Evolutionary conservation across 108 stramenopile species (phyloP), one percentile per base, ranked within the genome.

Genomic region (Nitzschia inconspicua): DNA sequence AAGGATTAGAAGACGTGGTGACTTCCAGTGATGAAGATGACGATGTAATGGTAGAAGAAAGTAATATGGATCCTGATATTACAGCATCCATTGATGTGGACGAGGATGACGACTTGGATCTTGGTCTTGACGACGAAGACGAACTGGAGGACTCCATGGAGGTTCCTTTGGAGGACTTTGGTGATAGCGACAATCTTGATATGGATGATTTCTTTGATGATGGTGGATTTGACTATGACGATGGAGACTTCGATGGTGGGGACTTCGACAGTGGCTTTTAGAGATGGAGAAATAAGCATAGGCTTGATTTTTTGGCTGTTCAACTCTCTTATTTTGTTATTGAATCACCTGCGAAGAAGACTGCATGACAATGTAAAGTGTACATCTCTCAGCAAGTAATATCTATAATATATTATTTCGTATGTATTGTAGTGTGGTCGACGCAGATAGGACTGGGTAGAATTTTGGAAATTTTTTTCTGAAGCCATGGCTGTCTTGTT

Each of bases 201-300:
- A 60, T 47, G 10, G 77, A 78, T 29, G 55, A 72, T 40, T 62
- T 72, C 27, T 78, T 78, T 48, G 77, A 72, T 64, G 77, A 72
- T 28, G 79, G 79, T 46, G 79, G 73, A 23, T 75, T 75, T 65
- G 79, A 75, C 43, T 80, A 54, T 36, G 79, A 70, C 39, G 68
- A 67, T 32, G 78, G 67, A 49, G 76, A 63, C 54, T 75, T 75
- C 34, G 74, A 75, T 62, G 68, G 58, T 18, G 73, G 65, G 18
- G 75, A 65, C 49, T 49, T 44, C 18, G 54, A 55, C n/a, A n/a
- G n/a, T n/a, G n/a, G n/a, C n/a, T n/a, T n/a, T n/a, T n/a, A n/a
- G n/a, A n/a, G n/a, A n/a, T n/a, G n/a, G n/a, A n/a, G n/a, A n/a
- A n/a, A n/a, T n/a, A n/a, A n/a, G n/a, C n/a, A n/a, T n/a, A n/a